Percentiles rank a stretch among this genome's conserved stretches.
These are phyloP conservation scores for Salix brachista DNA, from an alignment of 345 rosid genomes.

Conservation along the genomic window DNA sequence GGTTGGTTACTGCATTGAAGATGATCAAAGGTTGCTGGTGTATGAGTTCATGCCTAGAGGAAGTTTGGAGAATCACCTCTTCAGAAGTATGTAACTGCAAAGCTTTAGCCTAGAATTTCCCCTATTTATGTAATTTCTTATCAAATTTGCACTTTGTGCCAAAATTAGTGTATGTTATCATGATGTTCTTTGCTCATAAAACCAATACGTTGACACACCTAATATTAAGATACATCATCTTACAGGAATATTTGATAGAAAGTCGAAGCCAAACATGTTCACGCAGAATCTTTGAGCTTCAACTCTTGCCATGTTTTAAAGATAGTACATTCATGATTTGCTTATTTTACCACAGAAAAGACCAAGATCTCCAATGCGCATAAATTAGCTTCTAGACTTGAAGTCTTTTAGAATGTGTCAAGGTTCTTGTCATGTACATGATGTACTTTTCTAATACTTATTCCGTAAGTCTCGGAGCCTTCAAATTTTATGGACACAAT, in stretches of 20 bases:
- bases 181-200: neutral
- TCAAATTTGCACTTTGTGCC: neutral
- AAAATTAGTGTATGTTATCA: neutral
- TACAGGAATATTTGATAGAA: too few relatives aligned
- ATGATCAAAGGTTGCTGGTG: conserved; percentile 27
- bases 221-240: neutral
- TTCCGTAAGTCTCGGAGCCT: neutral
- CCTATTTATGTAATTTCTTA: neutral
- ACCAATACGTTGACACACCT: neutral
- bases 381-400: neutral
- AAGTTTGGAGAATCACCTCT: conserved; percentile 34
- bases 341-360: neutral
- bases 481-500: neutral
- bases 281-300: too few relatives aligned
- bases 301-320: too few relatives aligned
- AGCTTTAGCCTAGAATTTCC: neutral
- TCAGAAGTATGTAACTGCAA: conserved; percentile 24
- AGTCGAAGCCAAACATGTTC: too few relatives aligned
- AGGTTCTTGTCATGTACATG: neutral
- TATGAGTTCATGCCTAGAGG: conserved; percentile 34
- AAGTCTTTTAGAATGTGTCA: neutral
- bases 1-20: conserved; percentile 32
- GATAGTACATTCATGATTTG: neutral
- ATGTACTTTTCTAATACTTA: neutral
- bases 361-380: neutral